phyloP scores from a whole-genome alignment of 176 grass and related monocot genomes.

The Oryza meyeriana region DNA sequence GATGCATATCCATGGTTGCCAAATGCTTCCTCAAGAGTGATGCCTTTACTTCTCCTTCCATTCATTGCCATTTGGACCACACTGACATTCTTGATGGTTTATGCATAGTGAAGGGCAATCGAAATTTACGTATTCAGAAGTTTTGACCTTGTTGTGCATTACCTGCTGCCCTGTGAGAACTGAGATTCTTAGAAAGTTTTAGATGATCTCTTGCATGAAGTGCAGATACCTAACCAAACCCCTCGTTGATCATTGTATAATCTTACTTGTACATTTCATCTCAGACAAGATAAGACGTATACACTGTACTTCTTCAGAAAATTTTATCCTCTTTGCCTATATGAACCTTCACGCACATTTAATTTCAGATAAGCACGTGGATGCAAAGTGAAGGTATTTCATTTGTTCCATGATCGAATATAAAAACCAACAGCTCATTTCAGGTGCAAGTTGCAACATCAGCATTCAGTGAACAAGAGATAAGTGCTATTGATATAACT shows the following conservation, averaged over 20 bases:
- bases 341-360: neutral
- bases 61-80: slow-evolving; percentile 8
- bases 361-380: neutral
- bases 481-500: neutral
- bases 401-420: neutral
- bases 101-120: neutral
- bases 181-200: neutral
- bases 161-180: neutral
- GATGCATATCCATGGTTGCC: slow-evolving; percentile 77
- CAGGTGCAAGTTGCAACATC: neutral
- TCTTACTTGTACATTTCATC: slow-evolving; percentile 4
- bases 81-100: slow-evolving; percentile 17
- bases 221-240: neutral
- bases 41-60: slow-evolving; percentile 26
- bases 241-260: slow-evolving; percentile 14
- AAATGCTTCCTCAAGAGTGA: slow-evolving; percentile 45
- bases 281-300: neutral
- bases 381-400: neutral
- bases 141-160: slow-evolving; percentile 29
- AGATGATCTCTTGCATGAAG: neutral
- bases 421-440: neutral
- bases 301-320: neutral
- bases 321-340: neutral
- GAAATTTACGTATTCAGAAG: neutral
- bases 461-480: neutral